A percentile compares a stretch with the other conserved stretches of the same genome.
Evolutionary conservation across 1,284 basidiomycete genomes (phyloP).

Genomic region (Cutaneotrichosporon mucoides): DNA sequence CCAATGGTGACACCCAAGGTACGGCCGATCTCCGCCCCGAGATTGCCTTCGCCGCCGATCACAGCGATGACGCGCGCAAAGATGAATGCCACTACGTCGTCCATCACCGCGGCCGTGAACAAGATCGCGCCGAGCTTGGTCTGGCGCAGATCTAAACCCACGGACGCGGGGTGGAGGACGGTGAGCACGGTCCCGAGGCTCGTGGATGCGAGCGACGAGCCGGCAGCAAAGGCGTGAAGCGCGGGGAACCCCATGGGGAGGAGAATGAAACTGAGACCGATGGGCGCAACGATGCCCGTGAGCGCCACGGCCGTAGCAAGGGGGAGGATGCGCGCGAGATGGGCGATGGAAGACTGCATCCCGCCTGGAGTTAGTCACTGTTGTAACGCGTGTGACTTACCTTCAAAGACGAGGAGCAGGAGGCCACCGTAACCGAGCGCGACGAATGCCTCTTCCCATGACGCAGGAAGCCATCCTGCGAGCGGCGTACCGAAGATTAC

Average conservation of each 20-base stretch:
- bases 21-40: conserved; percentile 32
- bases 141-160: conserved; percentile 46
- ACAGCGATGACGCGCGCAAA: conserved; percentile 53
- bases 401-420: conserved; percentile 57
- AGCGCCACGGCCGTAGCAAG: conserved; percentile 52
- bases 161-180: conserved; percentile 45
- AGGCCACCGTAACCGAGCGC: conserved; percentile 56
- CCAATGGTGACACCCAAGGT: conserved; percentile 30
- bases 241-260: conserved; percentile 48
- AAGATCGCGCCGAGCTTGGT: conserved; percentile 55
- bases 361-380: conserved; percentile 47
- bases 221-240: conserved; percentile 55
- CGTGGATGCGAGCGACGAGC: conserved; percentile 56
- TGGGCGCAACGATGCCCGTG: conserved; percentile 53
- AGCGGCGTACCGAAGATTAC: conserved; percentile 55
- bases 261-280: conserved; percentile 52
- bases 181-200: conserved; percentile 58
- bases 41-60: conserved; percentile 26
- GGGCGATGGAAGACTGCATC: conserved; percentile 49
- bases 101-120: conserved; percentile 56
- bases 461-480: conserved; percentile 48
- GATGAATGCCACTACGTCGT: conserved; percentile 58
- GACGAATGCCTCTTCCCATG: conserved; percentile 52
- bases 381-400: conserved; percentile 26
- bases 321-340: conserved; percentile 50